Base-by-base conservation (phyloP, 768 basidiomycete species). In the Postia placenta region DNA sequence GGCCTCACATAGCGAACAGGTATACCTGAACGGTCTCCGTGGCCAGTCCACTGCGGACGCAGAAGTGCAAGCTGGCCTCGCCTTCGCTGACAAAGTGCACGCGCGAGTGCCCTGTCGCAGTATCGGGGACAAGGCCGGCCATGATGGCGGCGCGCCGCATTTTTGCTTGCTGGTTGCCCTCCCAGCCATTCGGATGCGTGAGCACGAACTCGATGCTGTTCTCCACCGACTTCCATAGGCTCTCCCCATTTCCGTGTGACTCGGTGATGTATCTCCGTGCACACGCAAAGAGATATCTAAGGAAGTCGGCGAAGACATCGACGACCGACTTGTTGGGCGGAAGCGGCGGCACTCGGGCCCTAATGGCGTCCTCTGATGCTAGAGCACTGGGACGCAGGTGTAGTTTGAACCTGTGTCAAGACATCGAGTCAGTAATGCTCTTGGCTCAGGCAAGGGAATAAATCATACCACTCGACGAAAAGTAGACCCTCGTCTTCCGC, bases 101-200 rank as follows among this genome's bases (percentile, higher is more conserved):
- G 0, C 78, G 72, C 2, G 66, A 59, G 25, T 69, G 72, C 0
- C 69, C 74, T 11, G 62, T 63, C 1, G 57, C 49, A 0, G 61
- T 68, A 44, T 74, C 62, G 0, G 71, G 63, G 11, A 84, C 65
- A 19, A 85, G 67, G 6, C 78, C 76, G 0, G 79, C 81, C 17
- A 59, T 48, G 1, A 74, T 64, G 0, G 79, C 78, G 1, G 81
- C 82, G 20, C 62, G 60, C 3, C 82, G 74, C 66, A 84, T 79
- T 56, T 73, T 67, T 20, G 64, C 65, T 52, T 84, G 83, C 55
- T 85, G 82, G 1, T 59, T 62, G 0, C 79, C 78, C 52, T 76
- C 81, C 82, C 82, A 85, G 0, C 79, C 81, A 53, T 83, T 83
- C 4, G 82, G 82, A 54, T 83, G 81, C 1, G 74, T 73, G 14